Evolutionary conservation across 2,329 filamentous ascomycete species (phyloP).

Genomic region (Epicoccum nigrum): DNA sequence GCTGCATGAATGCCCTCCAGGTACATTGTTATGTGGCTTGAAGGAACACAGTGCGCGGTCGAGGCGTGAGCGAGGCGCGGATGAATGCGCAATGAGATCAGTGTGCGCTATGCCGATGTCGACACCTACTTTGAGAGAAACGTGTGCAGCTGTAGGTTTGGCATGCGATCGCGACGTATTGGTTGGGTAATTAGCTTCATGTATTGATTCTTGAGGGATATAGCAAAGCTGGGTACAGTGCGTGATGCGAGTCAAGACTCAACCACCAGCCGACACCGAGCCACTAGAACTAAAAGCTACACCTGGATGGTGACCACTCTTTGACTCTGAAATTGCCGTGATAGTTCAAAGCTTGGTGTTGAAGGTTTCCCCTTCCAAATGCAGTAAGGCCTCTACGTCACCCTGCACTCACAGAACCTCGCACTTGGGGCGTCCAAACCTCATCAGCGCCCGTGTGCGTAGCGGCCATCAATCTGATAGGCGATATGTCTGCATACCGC

Average conservation of each 20-base stretch:
- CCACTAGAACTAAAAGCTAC: neutral
- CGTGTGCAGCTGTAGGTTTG: neutral
- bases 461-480: neutral
- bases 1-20: conserved; percentile 2
- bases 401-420: neutral
- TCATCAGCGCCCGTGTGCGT: conserved; percentile 4
- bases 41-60: conserved; percentile 2
- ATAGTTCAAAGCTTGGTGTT: conserved; percentile 6
- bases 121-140: neutral
- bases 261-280: too few species aligned
- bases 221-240: too few species aligned
- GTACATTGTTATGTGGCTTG: neutral
- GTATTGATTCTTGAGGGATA: too few species aligned
- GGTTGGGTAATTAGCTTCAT: too few species aligned
- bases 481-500: conserved; percentile 11
- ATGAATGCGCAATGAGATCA: conserved; percentile 5
- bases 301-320: neutral
- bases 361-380: conserved; percentile 1
- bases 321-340: too few species aligned
- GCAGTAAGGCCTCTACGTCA: conserved; percentile 9
- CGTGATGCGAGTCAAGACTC: too few species aligned
- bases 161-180: neutral
- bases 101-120: conserved; percentile 1
- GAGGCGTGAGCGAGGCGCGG: conserved; percentile 5
- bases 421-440: conserved; percentile 1